Evolutionary conservation across 192 early-diverging fungal genomes (phyloP).

Genomic region (Coemansia umbellata): DNA sequence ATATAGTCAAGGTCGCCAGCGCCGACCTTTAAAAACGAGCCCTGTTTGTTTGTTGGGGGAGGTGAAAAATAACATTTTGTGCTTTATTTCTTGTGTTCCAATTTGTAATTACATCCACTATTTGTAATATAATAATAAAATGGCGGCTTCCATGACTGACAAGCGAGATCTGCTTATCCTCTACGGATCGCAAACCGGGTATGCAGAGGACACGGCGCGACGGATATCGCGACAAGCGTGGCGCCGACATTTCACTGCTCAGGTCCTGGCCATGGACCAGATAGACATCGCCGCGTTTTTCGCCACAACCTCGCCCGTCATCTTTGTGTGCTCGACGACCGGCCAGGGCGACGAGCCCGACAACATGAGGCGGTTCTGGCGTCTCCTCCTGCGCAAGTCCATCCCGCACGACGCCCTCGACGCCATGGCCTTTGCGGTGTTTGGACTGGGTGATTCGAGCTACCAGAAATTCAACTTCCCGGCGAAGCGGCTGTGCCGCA

Average conservation of each 20-base stretch:
- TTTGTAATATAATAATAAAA: background rate
- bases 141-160: background rate
- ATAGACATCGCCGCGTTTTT: constrained; percentile 56
- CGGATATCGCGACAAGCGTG: constrained; percentile 74
- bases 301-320: background rate
- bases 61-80: background rate
- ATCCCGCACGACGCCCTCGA: constrained; percentile 62
- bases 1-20: constrained; percentile 38
- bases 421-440: constrained; percentile 75
- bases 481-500: constrained; percentile 84
- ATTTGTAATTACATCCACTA: background rate
- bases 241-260: constrained; percentile 64
- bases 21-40: constrained; percentile 10
- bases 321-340: constrained; percentile 91
- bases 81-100: background rate
- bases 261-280: constrained; percentile 73
- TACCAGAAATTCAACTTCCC: constrained; percentile 93
- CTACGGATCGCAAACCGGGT: constrained; percentile 92
- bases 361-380: constrained; percentile 94
- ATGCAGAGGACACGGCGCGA: constrained; percentile 85
- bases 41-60: background rate
- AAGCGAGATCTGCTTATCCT: constrained; percentile 62
- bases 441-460: constrained; percentile 94
- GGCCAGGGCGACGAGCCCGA: constrained; percentile 91
- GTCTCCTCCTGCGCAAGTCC: constrained; percentile 80